Conservation (phyloP, 768 basidiomycete genomes). For the Amanita inopinata region DNA sequence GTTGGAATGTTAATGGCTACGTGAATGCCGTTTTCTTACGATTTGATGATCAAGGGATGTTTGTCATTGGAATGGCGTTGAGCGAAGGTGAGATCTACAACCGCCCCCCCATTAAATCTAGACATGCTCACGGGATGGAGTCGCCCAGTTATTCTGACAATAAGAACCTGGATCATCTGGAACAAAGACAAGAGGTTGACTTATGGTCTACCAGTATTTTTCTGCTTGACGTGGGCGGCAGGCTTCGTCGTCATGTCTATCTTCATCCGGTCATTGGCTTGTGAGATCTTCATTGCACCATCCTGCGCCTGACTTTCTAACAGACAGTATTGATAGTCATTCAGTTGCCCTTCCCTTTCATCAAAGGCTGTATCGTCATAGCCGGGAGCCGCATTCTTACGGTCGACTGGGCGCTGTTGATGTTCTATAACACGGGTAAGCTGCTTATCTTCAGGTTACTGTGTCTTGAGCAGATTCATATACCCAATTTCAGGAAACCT, state of each 20-base stretch:
- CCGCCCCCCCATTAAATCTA: neutral
- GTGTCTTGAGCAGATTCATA: neutral
- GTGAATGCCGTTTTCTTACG: neutral
- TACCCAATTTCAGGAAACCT: neutral
- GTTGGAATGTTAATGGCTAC: neutral
- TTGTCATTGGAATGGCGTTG: neutral
- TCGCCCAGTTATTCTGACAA: neutral
- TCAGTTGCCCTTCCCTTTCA: neutral
- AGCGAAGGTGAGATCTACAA: neutral
- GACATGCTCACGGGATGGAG: neutral
- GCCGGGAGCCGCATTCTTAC: neutral
- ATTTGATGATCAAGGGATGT: neutral
- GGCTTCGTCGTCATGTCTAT: neutral
- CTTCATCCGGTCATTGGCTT: neutral
- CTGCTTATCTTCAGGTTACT: too few relatives aligned
- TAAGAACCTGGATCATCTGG: neutral
- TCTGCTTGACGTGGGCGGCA: neutral
- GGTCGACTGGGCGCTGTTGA: neutral
- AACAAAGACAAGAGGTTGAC: neutral
- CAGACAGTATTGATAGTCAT: neutral
- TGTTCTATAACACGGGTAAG: constrained; percentile 1
- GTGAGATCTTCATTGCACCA: neutral
- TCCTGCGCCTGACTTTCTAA: neutral
- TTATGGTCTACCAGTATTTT: neutral
- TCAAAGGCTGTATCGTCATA: neutral